phyloP scores from a whole-genome alignment of 257 asterid species.

The Solanum corneliomulleri region DNA sequence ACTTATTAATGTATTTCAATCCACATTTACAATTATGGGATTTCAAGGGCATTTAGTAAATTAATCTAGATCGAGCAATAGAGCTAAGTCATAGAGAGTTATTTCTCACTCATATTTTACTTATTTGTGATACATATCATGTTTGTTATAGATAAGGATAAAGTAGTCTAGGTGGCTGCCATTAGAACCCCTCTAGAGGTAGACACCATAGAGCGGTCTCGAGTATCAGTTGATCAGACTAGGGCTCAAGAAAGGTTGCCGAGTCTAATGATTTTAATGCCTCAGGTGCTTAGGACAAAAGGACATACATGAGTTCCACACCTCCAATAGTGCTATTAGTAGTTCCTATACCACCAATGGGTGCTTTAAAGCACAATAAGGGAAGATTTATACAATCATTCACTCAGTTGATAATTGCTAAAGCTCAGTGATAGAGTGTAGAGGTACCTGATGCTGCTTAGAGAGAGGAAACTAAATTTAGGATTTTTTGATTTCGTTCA shows the following conservation, averaged over 20 bases:
- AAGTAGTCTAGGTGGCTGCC: neutral
- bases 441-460: neutral
- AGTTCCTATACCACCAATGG: neutral
- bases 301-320: neutral
- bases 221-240: neutral
- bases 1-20: neutral
- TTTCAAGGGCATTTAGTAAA: neutral
- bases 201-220: neutral
- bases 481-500: too few species aligned
- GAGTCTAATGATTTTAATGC: neutral
- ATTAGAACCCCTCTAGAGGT: neutral
- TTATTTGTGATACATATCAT: too few species aligned
- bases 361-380: too few species aligned
- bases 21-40: neutral
- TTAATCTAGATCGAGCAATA: neutral
- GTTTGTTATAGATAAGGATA: neutral
- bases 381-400: too few species aligned
- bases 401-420: neutral
- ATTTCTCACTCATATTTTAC: neutral
- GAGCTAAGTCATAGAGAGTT: neutral
- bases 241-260: neutral
- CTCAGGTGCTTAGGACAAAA: neutral
- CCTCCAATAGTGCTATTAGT: neutral
- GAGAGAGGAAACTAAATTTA: neutral
- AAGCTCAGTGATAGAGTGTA: neutral